These are phyloP conservation scores for Funneliformis mosseae DNA, from an alignment of 192 early-diverging fungal genomes.

Conservation along the genomic window DNA sequence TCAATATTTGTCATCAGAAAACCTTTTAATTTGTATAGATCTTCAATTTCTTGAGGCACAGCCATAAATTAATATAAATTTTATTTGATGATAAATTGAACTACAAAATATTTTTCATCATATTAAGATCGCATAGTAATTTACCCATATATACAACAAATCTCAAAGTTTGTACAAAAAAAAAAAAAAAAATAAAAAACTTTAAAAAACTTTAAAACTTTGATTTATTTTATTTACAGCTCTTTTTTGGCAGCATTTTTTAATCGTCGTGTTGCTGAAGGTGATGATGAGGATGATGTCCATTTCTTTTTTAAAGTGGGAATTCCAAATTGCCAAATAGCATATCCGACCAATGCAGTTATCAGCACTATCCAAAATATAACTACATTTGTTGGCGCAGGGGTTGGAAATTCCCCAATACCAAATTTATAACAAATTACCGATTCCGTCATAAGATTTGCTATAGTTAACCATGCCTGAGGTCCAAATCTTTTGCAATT, in stretches of 20 bases:
- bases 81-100: no score
- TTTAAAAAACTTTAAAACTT: no score
- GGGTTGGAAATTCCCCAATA: conserved; percentile 80
- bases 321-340: conserved; percentile 71
- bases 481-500: conserved; percentile 89
- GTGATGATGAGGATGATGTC: background rate
- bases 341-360: conserved; percentile 64
- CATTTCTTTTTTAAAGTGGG: conserved; percentile 11
- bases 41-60: no score
- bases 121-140: no score
- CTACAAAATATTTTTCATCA: no score
- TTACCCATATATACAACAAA: no score
- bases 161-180: no score
- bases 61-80: no score
- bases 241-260: background rate
- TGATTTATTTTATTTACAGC: background rate
- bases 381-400: conserved; percentile 69
- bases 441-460: conserved; percentile 86
- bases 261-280: background rate
- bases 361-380: conserved; percentile 75
- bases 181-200: no score
- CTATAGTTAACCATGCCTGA: conserved; percentile 89
- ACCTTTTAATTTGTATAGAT: no score
- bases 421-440: conserved; percentile 92
- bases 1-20: no score